These are phyloP conservation scores for Alternaria hordeiaustralica DNA, from an alignment of 2,329 filamentous ascomycete genomes.

Conservation along the genomic window DNA sequence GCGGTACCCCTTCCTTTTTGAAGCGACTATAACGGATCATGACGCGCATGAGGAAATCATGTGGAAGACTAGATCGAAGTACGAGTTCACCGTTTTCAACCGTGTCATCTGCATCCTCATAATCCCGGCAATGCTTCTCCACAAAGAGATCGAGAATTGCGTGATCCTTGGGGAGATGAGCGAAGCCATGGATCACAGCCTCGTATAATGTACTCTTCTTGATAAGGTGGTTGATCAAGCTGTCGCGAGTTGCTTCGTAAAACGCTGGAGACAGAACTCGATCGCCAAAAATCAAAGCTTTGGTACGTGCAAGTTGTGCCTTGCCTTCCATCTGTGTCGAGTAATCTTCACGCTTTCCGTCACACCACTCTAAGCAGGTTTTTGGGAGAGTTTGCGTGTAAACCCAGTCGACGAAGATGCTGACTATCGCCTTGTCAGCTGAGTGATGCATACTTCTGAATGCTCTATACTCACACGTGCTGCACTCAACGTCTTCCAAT, in stretches of 20 bases:
- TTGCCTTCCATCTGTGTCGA: no score
- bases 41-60: constrained; percentile 6
- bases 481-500: constrained; percentile 17
- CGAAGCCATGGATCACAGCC: constrained; percentile 12
- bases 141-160: constrained; percentile 13
- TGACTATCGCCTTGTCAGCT: not conserved
- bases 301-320: not conserved
- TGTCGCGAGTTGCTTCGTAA: not conserved
- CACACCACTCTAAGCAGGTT: not conserved
- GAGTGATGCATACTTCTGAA: not conserved
- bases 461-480: not conserved
- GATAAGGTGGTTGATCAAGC: not conserved
- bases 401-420: constrained; percentile 24
- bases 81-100: not conserved
- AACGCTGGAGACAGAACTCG: constrained; percentile 4
- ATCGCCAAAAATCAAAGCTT: constrained; percentile 6
- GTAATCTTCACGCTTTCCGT: no score
- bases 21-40: constrained; percentile 1
- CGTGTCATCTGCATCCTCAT: not conserved
- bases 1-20: no score
- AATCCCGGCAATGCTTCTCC: constrained; percentile 2
- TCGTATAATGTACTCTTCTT: not conserved
- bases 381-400: constrained; percentile 9
- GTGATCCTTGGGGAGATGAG: constrained; percentile 6
- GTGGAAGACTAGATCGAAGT: not conserved